Base-by-base conservation (phyloP, 495 filamentous ascomycete genomes). In the Chaetomium fimeti region DNA sequence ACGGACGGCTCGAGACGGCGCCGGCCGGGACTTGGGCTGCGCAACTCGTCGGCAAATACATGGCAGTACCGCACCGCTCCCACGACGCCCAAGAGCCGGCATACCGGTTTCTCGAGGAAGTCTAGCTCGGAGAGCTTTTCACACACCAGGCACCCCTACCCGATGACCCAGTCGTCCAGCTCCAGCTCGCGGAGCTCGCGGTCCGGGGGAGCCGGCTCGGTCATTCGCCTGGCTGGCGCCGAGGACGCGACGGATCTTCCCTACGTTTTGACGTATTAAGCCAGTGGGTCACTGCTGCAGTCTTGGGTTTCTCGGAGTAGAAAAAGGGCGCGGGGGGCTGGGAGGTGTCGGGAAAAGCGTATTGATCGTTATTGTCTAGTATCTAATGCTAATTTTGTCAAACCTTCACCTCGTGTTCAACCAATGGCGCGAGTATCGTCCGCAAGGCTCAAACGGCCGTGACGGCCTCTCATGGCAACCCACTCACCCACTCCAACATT, bases 11-110 rank as follows among this genome's bases (percentile, higher is more conserved):
- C 73, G 20, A 6, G 67, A 20, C 62, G 27, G 8, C 60, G 42
- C 18, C 65, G 56, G 42, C 67, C 65, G 9, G 60, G 52, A 5
- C 62, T 75, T 12, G 57, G 64, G 2, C 64, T 58, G 38, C 75
- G 72, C 53, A 75, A 68, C n/a, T 76, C 74, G 24, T 78, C 78
- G 6, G 68, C 73, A 6, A 75, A 73, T 43, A 77, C 74, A 12
- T 71, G 72, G 63, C 73, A 74, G 47, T 82, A 78, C 60, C 76
- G 76, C 54, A 84, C 83, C 1, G 83, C 83, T 45, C 83, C 83
- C 7, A 82, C 78, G 7, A 84, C 83, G 15, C 83, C 83, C 7
- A 74, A 72, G 51, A 81, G 81, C 60, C 71, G 71, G 40, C 62
- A 62, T 15, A 72, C 72, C 9, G 70, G 42, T n/a, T 12, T 69